phyloP scores from a whole-genome alignment of 768 basidiomycete genomes.

The Suillus spraguei region DNA sequence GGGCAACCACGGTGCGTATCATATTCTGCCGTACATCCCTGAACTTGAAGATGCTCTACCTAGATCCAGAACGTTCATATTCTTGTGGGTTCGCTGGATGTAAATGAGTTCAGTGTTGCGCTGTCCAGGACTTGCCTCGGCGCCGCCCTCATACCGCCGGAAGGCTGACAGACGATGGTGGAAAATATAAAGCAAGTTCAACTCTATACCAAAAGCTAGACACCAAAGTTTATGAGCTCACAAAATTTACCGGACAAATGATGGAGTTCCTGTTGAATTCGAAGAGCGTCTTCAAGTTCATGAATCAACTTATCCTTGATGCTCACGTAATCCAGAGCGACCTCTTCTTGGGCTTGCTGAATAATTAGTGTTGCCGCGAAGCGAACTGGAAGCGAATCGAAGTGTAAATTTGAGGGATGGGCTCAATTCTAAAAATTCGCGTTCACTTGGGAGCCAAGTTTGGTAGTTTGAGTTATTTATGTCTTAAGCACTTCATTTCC shows the following conservation, averaged over 20 bases:
- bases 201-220: neutral
- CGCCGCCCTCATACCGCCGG: constrained; percentile 30
- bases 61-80: too few relatives aligned
- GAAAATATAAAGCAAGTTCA: constrained; percentile 21
- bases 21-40: neutral
- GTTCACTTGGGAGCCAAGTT: too few relatives aligned
- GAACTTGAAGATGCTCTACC: constrained; percentile 7
- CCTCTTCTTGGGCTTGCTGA: constrained; percentile 20
- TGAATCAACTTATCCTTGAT: constrained; percentile 15
- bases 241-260: constrained; percentile 28
- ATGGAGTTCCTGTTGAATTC: constrained; percentile 19
- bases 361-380: too few relatives aligned
- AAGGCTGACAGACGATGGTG: constrained; percentile 16
- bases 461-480: too few relatives aligned
- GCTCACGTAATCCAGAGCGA: constrained; percentile 31
- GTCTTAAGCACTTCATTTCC: too few relatives aligned
- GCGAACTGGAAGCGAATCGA: too few relatives aligned
- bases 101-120: constrained; percentile 22
- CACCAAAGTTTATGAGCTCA: constrained; percentile 1
- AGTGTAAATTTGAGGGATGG: too few relatives aligned
- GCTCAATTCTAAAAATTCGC: too few relatives aligned
- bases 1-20: constrained; percentile 19
- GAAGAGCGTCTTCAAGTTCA: constrained; percentile 12
- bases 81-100: constrained; percentile 16
- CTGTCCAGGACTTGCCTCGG: constrained; percentile 22